Percentiles rank a stretch among this genome's conserved stretches.
Evolutionary conservation across 2,329 filamentous ascomycete genomes (phyloP).

Genomic region (Fusarium phyllophilum): DNA sequence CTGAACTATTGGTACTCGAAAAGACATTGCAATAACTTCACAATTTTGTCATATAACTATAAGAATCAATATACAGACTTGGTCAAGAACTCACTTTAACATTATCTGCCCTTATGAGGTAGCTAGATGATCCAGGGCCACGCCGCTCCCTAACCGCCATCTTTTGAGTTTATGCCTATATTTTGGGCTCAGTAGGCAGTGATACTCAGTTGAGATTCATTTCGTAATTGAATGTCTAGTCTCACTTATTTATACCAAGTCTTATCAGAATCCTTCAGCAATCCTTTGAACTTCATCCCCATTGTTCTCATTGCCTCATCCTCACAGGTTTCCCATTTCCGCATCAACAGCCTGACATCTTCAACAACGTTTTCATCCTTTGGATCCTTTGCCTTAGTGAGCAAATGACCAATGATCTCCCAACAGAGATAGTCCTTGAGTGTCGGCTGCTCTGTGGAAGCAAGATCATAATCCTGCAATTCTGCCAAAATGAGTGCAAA

Average conservation of each 20-base stretch:
- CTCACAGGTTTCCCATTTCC: constrained; percentile 13
- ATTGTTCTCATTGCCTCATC: constrained; percentile 13
- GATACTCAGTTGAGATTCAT: background rate
- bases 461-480: background rate
- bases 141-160: background rate
- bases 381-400: background rate
- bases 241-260: constrained; percentile 1
- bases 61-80: background rate
- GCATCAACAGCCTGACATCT: constrained; percentile 10
- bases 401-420: constrained; percentile 23
- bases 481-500: constrained; percentile 24
- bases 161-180: background rate
- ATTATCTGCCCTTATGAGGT: background rate
- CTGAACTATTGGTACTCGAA: background rate
- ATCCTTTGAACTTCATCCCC: background rate
- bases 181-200: background rate
- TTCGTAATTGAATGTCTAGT: background rate
- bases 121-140: background rate
- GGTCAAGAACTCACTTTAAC: background rate
- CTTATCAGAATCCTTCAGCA: background rate
- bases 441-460: background rate
- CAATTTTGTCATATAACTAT: background rate
- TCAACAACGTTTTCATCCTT: background rate
- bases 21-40: background rate
- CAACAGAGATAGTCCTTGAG: constrained; percentile 36